Conservation (phyloP, 768 basidiomycete genomes). For the Xerocomus spinulosus region DNA sequence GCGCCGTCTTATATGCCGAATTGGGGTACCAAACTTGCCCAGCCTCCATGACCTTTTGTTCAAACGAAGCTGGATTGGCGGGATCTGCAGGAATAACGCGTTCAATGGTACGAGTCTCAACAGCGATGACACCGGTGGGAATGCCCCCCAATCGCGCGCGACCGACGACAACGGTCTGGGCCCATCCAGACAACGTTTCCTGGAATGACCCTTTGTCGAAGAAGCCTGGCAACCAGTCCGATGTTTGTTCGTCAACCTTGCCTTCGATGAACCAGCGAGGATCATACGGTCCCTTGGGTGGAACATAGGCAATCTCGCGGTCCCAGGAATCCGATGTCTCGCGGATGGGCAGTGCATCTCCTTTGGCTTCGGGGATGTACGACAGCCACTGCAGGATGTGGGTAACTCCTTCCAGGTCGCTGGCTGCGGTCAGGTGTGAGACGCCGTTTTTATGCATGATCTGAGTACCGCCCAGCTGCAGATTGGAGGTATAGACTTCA, state of each 20-base stretch:
- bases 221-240: constrained; percentile 82
- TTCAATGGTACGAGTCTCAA: constrained; percentile 96
- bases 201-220: constrained; percentile 98
- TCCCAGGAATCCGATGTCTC: constrained; percentile 80
- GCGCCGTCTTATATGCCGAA: constrained; percentile 98
- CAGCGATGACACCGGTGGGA: constrained; percentile 96
- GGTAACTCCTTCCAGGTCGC: constrained; percentile 92
- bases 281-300: constrained; percentile 93
- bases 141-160: constrained; percentile 95
- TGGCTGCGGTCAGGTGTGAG: constrained; percentile 91
- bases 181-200: constrained; percentile 98
- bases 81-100: constrained; percentile 96
- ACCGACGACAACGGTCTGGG: constrained; percentile 96
- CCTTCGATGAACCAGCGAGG: constrained; percentile 98
- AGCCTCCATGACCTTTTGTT: constrained; percentile 99
- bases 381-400: constrained; percentile 94
- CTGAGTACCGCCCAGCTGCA: constrained; percentile 99
- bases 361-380: constrained; percentile 83
- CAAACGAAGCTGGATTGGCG: constrained; percentile 93
- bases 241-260: constrained; percentile 77
- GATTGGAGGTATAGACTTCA: constrained; percentile 97
- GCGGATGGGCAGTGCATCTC: constrained; percentile 74
- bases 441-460: constrained; percentile 99
- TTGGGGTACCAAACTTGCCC: constrained; percentile 99
- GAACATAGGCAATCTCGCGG: constrained; percentile 83